Percentiles rank a stretch among this genome's conserved stretches.
Evolutionary conservation across 495 filamentous ascomycete species (phyloP).

Genomic region (Ramalina intermedia): DNA sequence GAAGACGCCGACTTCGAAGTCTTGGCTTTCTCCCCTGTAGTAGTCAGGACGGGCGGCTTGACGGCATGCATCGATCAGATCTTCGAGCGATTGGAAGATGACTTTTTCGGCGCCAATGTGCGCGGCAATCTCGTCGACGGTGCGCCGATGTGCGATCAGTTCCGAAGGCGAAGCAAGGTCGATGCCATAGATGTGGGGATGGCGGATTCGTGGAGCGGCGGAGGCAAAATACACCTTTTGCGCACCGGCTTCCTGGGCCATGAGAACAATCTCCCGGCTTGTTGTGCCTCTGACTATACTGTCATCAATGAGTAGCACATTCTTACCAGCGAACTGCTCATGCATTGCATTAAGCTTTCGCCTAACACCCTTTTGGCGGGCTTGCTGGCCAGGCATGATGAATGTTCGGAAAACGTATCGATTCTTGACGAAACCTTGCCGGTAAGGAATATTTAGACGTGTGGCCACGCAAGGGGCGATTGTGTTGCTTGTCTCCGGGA

Average conservation of each 20-base stretch:
- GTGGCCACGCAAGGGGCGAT: conserved; percentile 64
- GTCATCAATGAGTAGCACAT: conserved; percentile 84
- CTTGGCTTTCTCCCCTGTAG: conserved; percentile 18
- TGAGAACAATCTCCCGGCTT: conserved; percentile 76
- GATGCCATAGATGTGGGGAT: conserved; percentile 76
- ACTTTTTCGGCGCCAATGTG: conserved; percentile 85
- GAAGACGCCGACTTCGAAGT: conserved; percentile 94
- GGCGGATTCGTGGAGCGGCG: conserved; percentile 75
- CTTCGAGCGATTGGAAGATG: conserved; percentile 77
- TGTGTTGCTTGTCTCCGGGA: conserved; percentile 76
- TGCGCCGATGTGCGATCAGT: conserved; percentile 70
- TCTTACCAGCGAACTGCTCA: conserved; percentile 71
- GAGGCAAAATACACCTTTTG: conserved; percentile 82
- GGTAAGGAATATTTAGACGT: conserved; percentile 63
- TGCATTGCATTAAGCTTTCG: conserved; percentile 25
- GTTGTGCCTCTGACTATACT: conserved; percentile 91
- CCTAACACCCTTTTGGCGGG: conserved; percentile 47
- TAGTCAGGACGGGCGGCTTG: conserved; percentile 22
- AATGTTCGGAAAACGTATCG: conserved; percentile 77
- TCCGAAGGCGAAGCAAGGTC: conserved; percentile 74
- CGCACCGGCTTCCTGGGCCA: conserved; percentile 84
- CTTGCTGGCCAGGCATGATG: conserved; percentile 83
- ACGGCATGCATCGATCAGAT: conserved; percentile 61
- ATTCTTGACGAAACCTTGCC: conserved; percentile 84
- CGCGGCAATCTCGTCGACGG: conserved; percentile 50